Base-by-base conservation (phyloP, 2,329 filamentous ascomycete species). In the Graphilbum fragrans region DNA sequence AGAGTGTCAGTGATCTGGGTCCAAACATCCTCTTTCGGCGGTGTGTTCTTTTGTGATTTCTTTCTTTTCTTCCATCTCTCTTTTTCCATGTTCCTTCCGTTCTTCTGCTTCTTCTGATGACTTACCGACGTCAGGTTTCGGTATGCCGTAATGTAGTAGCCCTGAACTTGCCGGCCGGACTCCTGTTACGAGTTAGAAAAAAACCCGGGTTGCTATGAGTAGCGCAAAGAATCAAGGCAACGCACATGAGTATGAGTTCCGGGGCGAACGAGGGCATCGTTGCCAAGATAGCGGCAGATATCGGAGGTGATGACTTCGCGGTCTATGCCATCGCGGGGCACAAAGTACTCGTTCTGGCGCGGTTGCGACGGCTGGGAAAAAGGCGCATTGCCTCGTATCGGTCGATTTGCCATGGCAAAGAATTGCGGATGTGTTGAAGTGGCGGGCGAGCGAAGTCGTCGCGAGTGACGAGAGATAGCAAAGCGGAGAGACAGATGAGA, bases 241-340 rank as follows among this genome's bases (percentile, higher is more conserved):
- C 69, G 52, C 72, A 86, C 81, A 72, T 83, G 76, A 19, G 33
- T 11, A 61, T 83, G 81, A 52, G 73, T 76, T 54, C 80, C 80
- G 45, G 82, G 82, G 55, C 80, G 79, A 56, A 86, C 82, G 54
- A 85, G 72, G 51, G 83, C 83, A 67, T 88, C 83, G 60, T 86
- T 86, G 55, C 83, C 83, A 52, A 88, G 72, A 59, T 86, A 88
- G 57, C 82, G 81, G 66, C 83, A 87, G 50, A 88, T 86, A 59
- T 88, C 83, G 57, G 82, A 80, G 48, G 84, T 85, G 62, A 88
- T 86, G 54, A 88, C 83, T 61, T 88, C 82, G 53, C 82, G 78
- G 59, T 84, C 82, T 61, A 88, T 88, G 57, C 83, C 82, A 60
- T 86, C 80, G 54, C 80, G 77, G 36, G 81, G 80, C 42, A 87